Evolutionary conservation across 208 protist species (phyloP).

Genomic region (Acanthamoeba lenticulata): DNA sequence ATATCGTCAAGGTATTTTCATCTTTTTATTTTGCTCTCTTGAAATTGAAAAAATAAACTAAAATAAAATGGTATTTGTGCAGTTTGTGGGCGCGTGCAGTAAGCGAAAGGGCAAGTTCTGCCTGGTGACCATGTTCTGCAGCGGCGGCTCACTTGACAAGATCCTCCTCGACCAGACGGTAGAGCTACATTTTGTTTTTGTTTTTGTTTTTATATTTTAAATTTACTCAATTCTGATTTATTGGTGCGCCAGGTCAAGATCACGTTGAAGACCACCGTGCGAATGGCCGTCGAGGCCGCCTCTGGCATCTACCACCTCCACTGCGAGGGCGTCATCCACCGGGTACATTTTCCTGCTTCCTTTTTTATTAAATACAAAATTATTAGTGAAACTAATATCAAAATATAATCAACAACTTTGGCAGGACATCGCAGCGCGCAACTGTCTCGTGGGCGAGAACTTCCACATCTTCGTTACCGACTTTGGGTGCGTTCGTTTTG

Average conservation of each 20-base stretch:
- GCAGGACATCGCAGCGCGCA: conserved; percentile 43
- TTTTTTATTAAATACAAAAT: too few relatives aligned
- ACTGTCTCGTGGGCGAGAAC: conserved; percentile 52
- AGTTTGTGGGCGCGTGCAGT: conserved; percentile 45
- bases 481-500: not conserved
- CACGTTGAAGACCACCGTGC: not conserved
- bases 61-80: not conserved
- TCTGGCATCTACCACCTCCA: conserved; percentile 27
- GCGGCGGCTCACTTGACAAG: conserved; percentile 36
- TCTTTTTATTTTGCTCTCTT: not conserved
- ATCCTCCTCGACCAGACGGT: conserved; percentile 10
- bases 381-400: not conserved
- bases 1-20: not conserved
- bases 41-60: too few relatives aligned
- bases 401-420: too few relatives aligned
- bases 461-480: conserved; percentile 41
- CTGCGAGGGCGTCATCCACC: conserved; percentile 44
- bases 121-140: conserved; percentile 54
- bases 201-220: not conserved
- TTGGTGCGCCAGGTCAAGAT: not conserved
- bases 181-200: not conserved
- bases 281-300: conserved; percentile 8
- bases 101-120: conserved; percentile 51
- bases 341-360: not conserved
- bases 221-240: not conserved